Conservation (phyloP, 495 filamentous ascomycete species). For the Neurospora sp. region DNA sequence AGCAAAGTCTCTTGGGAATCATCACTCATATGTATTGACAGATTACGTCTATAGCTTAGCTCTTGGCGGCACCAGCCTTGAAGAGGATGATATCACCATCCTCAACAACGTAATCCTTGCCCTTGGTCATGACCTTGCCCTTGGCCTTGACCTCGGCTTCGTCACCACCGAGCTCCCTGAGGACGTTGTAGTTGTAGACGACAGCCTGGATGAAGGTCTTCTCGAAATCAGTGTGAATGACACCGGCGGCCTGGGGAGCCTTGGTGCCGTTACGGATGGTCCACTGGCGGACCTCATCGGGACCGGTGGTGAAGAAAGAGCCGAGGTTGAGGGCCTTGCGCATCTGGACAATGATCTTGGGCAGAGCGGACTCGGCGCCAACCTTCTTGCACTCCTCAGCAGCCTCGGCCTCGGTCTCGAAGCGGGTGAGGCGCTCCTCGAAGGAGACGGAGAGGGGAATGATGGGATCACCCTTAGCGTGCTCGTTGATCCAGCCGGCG, state of each 20-base stretch:
- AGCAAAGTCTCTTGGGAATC: not conserved
- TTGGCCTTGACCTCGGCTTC: slow-evolving; percentile 82
- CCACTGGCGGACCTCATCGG: slow-evolving; percentile 98
- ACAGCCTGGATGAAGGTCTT: slow-evolving; percentile 99
- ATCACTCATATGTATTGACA: not conserved
- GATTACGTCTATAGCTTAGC: slow-evolving; percentile 25
- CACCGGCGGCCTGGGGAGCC: slow-evolving; percentile 92
- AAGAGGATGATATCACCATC: slow-evolving; percentile 74
- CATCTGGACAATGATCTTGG: slow-evolving; percentile 93
- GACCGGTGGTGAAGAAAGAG: slow-evolving; percentile 94
- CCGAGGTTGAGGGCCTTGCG: slow-evolving; percentile 77
- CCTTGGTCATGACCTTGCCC: slow-evolving; percentile 97
- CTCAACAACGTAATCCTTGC: slow-evolving; percentile 89
- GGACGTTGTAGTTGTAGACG: slow-evolving; percentile 70
- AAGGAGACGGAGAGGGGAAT: slow-evolving; percentile 87
- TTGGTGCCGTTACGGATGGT: slow-evolving; percentile 94
- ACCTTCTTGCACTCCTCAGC: slow-evolving; percentile 82
- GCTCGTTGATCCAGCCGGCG: slow-evolving; percentile 83
- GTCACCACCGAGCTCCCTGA: slow-evolving; percentile 82
- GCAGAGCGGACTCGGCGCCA: slow-evolving; percentile 76
- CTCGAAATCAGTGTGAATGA: slow-evolving; percentile 98
- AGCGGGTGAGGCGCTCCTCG: slow-evolving; percentile 79
- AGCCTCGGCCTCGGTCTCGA: slow-evolving; percentile 67
- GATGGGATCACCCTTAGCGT: slow-evolving; percentile 78
- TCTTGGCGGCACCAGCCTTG: slow-evolving; percentile 92